Percentiles rank a stretch among this genome's conserved stretches.
Conservation (phyloP, 1,284 basidiomycete genomes). For the Ustilago crameri region DNA sequence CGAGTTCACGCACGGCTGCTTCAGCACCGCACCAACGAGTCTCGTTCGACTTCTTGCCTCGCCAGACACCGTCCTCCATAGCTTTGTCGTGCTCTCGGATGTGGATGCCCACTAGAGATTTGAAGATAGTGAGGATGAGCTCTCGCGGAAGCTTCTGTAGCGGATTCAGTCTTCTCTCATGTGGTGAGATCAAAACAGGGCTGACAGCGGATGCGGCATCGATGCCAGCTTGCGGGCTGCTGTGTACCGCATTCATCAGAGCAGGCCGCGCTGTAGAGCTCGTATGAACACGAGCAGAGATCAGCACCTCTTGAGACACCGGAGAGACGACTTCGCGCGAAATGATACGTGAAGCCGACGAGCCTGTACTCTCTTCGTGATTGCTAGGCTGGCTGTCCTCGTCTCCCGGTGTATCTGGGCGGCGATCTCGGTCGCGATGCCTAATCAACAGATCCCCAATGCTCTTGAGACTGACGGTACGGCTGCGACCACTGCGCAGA, state of each 20-base stretch:
- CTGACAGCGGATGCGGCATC: constrained; percentile 16
- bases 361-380: not conserved
- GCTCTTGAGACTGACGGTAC: constrained; percentile 29
- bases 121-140: constrained; percentile 31
- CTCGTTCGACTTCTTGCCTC: constrained; percentile 28
- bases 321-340: constrained; percentile 35
- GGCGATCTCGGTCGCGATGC: constrained; percentile 25
- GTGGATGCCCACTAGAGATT: constrained; percentile 31
- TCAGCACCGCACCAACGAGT: constrained; percentile 35
- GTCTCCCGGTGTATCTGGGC: not conserved
- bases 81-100: constrained; percentile 21
- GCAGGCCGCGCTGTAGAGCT: constrained; percentile 12
- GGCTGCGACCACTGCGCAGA: constrained; percentile 19
- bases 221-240: constrained; percentile 35
- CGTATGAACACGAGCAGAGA: constrained; percentile 38
- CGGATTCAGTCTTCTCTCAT: constrained; percentile 18
- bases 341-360: not conserved
- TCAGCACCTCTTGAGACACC: constrained; percentile 33
- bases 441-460: constrained; percentile 26
- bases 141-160: constrained; percentile 41
- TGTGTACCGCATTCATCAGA: constrained; percentile 30
- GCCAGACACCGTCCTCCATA: constrained; percentile 24
- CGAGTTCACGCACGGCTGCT: constrained; percentile 40
- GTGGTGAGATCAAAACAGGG: constrained; percentile 26
- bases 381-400: constrained; percentile 8